Percentiles rank a stretch among this genome's conserved stretches.
Evolutionary conservation across 2,329 filamentous ascomycete species (phyloP).

Genomic region (Colletotrichum salicis): DNA sequence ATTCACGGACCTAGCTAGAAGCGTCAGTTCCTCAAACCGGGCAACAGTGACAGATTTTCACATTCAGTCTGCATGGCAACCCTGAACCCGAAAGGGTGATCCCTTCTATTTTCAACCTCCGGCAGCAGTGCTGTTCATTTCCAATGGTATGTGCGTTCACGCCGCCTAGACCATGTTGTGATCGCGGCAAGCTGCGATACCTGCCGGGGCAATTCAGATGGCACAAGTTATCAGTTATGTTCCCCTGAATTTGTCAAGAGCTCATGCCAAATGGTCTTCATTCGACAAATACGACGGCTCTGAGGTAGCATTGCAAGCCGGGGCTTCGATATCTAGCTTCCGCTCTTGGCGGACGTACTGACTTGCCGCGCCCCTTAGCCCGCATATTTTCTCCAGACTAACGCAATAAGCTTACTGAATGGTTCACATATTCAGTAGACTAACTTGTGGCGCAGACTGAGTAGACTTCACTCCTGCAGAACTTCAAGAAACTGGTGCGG

Average conservation of each 20-base stretch:
- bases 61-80: background rate
- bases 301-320: background rate
- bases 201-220: constrained; percentile 13
- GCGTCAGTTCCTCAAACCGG: background rate
- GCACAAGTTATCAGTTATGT: background rate
- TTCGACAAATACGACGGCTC: background rate
- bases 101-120: constrained; percentile 6
- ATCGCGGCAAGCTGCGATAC: background rate
- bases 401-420: background rate
- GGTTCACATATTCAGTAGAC: background rate
- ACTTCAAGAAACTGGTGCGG: constrained; percentile 4
- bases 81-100: background rate
- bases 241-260: background rate
- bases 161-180: background rate
- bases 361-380: background rate
- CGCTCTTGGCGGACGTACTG: background rate
- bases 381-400: background rate
- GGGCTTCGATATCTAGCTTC: background rate
- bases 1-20: constrained; percentile 18
- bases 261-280: too few relatives aligned
- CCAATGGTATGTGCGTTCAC: background rate
- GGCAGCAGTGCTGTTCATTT: background rate
- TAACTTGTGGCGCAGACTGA: constrained; percentile 12
- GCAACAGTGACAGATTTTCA: background rate
- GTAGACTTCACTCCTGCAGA: constrained; percentile 19